A percentile compares a stretch with the other conserved stretches of the same genome.
These are phyloP conservation scores for Aspergillus nomiae DNA, from an alignment of 2,329 filamentous ascomycete genomes.

Conservation along the genomic window DNA sequence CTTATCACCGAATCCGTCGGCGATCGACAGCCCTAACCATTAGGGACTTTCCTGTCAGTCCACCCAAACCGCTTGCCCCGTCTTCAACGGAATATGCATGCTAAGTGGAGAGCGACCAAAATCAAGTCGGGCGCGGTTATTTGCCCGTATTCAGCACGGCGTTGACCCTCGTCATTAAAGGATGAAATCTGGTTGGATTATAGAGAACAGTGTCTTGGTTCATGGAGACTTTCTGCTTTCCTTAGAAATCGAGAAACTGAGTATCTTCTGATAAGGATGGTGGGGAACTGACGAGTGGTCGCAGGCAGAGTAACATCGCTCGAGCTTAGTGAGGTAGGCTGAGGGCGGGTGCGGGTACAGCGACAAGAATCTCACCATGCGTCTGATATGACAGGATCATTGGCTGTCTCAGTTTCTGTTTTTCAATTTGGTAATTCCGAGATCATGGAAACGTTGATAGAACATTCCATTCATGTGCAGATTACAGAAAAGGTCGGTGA, in stretches of 20 bases:
- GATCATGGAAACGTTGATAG: background rate
- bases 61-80: background rate
- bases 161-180: background rate
- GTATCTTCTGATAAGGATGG: background rate
- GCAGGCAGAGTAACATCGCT: conserved; percentile 1
- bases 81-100: background rate
- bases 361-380: background rate
- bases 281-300: background rate
- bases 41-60: background rate
- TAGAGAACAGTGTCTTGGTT: background rate
- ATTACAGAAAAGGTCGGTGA: no score
- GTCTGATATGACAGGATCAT: background rate
- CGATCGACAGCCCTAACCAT: conserved; percentile 2
- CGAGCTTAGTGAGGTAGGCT: background rate
- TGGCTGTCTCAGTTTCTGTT: background rate
- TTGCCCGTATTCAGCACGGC: background rate
- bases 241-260: background rate
- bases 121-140: background rate
- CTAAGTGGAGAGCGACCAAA: background rate
- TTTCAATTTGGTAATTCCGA: background rate
- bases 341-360: background rate
- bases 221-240: background rate
- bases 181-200: background rate
- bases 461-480: background rate
- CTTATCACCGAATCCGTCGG: background rate